These are phyloP conservation scores for Globisporangium apiculatum DNA, from an alignment of 352 stramenopile genomes.

Conservation along the genomic window DNA sequence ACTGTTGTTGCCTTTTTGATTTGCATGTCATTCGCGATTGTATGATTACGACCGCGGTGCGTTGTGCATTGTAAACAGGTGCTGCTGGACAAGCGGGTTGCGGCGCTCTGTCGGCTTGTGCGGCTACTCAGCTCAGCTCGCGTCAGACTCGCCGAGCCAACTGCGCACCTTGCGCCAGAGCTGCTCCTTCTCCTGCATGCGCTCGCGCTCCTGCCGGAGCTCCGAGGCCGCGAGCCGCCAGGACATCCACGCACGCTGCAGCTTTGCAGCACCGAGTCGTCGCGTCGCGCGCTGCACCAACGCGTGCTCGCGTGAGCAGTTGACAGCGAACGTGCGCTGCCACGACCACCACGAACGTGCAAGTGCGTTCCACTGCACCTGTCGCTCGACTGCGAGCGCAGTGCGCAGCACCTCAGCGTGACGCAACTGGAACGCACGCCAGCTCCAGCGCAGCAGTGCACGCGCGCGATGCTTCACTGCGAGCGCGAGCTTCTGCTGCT, in stretches of 20 bases:
- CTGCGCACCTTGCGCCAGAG: slow-evolving; percentile 55
- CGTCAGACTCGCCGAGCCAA: slow-evolving; percentile 44
- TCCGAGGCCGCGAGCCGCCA: slow-evolving; percentile 26
- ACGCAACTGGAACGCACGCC: slow-evolving; percentile 11
- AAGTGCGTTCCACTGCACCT: slow-evolving; percentile 28
- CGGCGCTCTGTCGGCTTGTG: not conserved
- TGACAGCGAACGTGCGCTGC: slow-evolving; percentile 12
- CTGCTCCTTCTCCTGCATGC: slow-evolving; percentile 39
- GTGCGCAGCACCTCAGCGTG: slow-evolving; percentile 15
- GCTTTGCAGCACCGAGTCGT: slow-evolving; percentile 9
- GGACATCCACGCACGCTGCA: slow-evolving; percentile 18
- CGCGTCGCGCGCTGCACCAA: slow-evolving; percentile 6
- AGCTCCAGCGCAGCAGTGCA: slow-evolving; percentile 13
- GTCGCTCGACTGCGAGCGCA: slow-evolving; percentile 21
- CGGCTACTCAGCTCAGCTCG: not conserved
- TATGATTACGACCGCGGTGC: too few relatives aligned
- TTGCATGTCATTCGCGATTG: too few relatives aligned
- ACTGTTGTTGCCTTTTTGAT: too few relatives aligned
- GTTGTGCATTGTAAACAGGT: too few relatives aligned
- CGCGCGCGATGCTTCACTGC: slow-evolving; percentile 16
- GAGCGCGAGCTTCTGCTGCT: slow-evolving; percentile 18
- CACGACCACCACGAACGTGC: slow-evolving; percentile 20
- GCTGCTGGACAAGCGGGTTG: not conserved
- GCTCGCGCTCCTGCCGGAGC: slow-evolving; percentile 18
- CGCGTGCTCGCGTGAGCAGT: slow-evolving; percentile 11